phyloP scores from a whole-genome alignment of 116 monocot species.

The Zostera marina region DNA sequence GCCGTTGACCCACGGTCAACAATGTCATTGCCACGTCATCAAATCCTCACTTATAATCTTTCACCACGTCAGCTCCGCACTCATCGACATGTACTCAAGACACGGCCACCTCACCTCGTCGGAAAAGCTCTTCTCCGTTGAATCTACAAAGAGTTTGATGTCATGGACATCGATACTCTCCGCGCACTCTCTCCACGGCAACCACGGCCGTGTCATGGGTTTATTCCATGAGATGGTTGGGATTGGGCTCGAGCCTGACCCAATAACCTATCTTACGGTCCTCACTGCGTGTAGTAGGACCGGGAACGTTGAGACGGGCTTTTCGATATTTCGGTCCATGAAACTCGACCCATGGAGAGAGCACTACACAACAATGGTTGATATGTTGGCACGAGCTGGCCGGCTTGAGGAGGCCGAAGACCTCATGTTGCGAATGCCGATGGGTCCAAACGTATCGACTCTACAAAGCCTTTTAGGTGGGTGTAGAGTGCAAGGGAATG shows the following conservation, averaged over 20 bases:
- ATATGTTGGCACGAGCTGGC: conserved; percentile 79
- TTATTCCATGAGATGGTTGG: conserved; percentile 42
- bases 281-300: conserved; percentile 55
- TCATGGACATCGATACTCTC: conserved; percentile 76
- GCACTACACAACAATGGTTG: conserved; percentile 77
- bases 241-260: conserved; percentile 36
- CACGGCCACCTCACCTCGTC: conserved; percentile 44
- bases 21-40: conserved; percentile 35
- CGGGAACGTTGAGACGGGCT: conserved; percentile 42
- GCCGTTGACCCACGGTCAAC: conserved; percentile 38
- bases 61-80: conserved; percentile 51
- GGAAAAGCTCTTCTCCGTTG: conserved; percentile 27
- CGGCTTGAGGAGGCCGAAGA: conserved; percentile 53
- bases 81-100: conserved; percentile 87
- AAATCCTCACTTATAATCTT: conserved; percentile 40
- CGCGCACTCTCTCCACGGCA: conserved; percentile 54
- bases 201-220: conserved; percentile 29
- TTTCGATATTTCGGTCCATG: conserved; percentile 41
- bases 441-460: conserved; percentile 35
- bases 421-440: conserved; percentile 27
- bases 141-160: conserved; percentile 20
- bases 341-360: conserved; percentile 50
- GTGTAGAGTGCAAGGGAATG: conserved; percentile 53
- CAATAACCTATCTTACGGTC: conserved; percentile 43
- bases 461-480: conserved; percentile 73